Evolutionary conservation across 2,329 filamentous ascomycete genomes (phyloP).

Genomic region (Aspergillus cejpii): DNA sequence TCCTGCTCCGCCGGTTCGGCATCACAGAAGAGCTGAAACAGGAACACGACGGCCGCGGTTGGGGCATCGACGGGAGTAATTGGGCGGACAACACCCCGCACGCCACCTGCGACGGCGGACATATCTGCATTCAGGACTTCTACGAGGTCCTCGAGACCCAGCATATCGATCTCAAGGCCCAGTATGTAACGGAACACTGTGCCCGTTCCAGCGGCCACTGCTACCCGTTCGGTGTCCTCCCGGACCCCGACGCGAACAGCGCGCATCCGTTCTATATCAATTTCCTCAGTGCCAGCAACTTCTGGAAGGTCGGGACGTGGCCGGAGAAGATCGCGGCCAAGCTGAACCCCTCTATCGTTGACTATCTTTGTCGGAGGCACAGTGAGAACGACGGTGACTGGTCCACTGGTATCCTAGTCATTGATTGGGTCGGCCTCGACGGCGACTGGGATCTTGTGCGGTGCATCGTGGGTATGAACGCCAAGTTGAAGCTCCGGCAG

Average conservation of each 20-base stretch:
- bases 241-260: slow-evolving; percentile 40
- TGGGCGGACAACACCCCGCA: slow-evolving; percentile 91
- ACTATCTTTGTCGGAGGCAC: slow-evolving; percentile 53
- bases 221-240: slow-evolving; percentile 34
- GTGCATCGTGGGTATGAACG: slow-evolving; percentile 88
- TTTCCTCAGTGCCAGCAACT: slow-evolving; percentile 85
- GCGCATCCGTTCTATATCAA: slow-evolving; percentile 72
- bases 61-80: slow-evolving; percentile 53
- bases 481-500: slow-evolving; percentile 45
- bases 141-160: slow-evolving; percentile 74
- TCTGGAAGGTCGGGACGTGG: slow-evolving; percentile 89
- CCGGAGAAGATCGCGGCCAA: slow-evolving; percentile 83
- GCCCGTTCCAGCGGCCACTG: slow-evolving; percentile 57
- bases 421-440: slow-evolving; percentile 82
- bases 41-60: slow-evolving; percentile 46
- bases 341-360: slow-evolving; percentile 69
- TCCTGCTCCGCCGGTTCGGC: slow-evolving; percentile 74
- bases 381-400: slow-evolving; percentile 57
- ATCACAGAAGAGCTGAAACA: slow-evolving; percentile 48
- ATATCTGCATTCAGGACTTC: slow-evolving; percentile 86
- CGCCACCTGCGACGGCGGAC: slow-evolving; percentile 60
- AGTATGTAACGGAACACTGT: slow-evolving; percentile 66
- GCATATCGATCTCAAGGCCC: slow-evolving; percentile 75
- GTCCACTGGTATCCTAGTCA: slow-evolving; percentile 79
- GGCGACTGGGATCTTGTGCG: slow-evolving; percentile 87